Evolutionary conservation across 257 asterid species (phyloP), one percentile per base, ranked within the genome.

Genomic region (Scutellaria galericulata): DNA sequence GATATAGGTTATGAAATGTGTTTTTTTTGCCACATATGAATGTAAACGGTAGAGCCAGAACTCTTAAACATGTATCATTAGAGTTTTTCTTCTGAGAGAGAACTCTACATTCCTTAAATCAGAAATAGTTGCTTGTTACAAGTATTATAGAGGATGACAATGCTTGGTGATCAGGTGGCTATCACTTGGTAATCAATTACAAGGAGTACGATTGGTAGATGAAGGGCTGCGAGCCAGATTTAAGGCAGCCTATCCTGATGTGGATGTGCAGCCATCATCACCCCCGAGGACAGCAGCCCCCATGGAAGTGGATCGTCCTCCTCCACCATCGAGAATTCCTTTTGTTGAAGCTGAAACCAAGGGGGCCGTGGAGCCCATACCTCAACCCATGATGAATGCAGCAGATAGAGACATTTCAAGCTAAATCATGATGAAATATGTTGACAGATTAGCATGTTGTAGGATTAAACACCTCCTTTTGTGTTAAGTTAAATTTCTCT

Each of bases 201-300:
- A 75, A 77, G 98, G 99, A 44, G 98, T 85, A 9, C 80, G 97
- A 44, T 77, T 94, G 68, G 97, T 94, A 6, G 96, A 94, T 57
- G 99, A 91, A 50, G 99, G 99, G 74, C 87, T 94, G 35, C 82
- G 97, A 53, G 99, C 97, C n/a, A 87, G 99, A 80, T 94, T 91
- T 60, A 94, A 90, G 87, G 99, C 99, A 7, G 96, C 95, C 13
- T 94, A 91, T 73, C 92, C 97, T 0, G 99, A 91, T 54, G 97
- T 94, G 58, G 97, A 88, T 62, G 99, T 94, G 78, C 98, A 94
- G 83, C 99, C 99, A 2, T 31, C 93, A 60, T 94, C 97, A 9
- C 99, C 98, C 3, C 98, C 97, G 1, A 87, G 99, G 80, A 42
- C 90, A 15, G 42, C 88, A 20, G 75, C 86, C 22, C 82, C 89